Base-by-base conservation (phyloP, 1,284 basidiomycete species). In the Apiotrichum akiyoshidainum region DNA sequence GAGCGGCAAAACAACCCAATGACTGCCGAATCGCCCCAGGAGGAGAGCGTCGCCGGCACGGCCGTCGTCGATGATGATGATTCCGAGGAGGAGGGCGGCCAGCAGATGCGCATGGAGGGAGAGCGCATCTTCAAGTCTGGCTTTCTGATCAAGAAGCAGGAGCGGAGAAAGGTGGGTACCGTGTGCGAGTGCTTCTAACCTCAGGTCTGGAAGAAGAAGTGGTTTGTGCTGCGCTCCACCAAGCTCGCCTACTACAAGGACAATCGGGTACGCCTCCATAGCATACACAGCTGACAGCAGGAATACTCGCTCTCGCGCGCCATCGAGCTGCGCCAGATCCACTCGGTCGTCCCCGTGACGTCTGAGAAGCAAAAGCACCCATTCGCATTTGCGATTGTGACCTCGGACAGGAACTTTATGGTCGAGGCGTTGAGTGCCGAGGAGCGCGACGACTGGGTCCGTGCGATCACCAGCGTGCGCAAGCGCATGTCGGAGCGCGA, bases 171-270 rank as follows among this genome's bases (percentile, higher is more conserved):
- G 87, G 92, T 92, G 66, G 61, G 83, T 76, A 44, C 37, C 19
- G 34, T 44, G 8, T 21, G 19, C 16, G 13, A n/a, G 19, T 31
- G 3, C 1, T 2, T 57, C 58, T 11, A 31, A 16, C 34, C 17
- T 14, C 52, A 57, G 59, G 44, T 57, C 19, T 99, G 95, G 95
- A 98, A 98, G 83, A 94, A 94, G 80, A 85, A 95, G 40, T 99
- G 95, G 95, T 99, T 98, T 68, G 96, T 99, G 0, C 80, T 99
- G 59, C 85, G 95, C 16, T 85, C 90, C 0, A 89, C 89, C 17
- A 91, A 94, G 75, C 80, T 99, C 51, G 92, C 92, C 14, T 97
- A 96, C 80, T 99, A 99, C 86, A 98, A 98, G 82, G 93, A 87
- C 58, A 88, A 90, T 52, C 80, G 81, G 74, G 81, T 81, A 49